Base-by-base conservation (phyloP, 768 basidiomycete species). In the Leccinum disarticulatum region DNA sequence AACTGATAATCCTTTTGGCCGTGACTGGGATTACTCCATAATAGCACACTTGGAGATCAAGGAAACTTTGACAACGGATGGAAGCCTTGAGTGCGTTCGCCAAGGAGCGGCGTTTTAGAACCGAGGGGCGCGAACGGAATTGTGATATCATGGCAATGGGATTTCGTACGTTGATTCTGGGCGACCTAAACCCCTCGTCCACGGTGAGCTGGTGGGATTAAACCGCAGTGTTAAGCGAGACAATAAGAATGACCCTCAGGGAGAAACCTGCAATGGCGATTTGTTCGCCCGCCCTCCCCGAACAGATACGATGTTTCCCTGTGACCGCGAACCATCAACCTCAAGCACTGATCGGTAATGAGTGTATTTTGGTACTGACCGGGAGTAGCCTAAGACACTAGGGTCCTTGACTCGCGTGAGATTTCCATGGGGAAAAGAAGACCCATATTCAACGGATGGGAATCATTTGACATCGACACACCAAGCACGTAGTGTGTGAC, bases 21-120 rank as follows among this genome's bases (percentile, higher is more conserved):
- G 48, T 25, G 25, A 31, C 10, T 17, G 19, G 9, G 5, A 10
- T 22, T 13, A n/a, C n/a, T 28, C 6, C n/a, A 11, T 7, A 35
- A 43, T 43, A 60, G 73, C 76, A 30, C 77, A 86, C 52, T 60
- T 89, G 22, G 79, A 76, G 46, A 75, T 72, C 25, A 81, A 83
- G 52, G 76, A 77, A 6, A 19, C 17, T n/a, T 43, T 10, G n/a
- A 43, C 9, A 43, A 35, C 6, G 2, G 13, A 35, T n/a, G 4
- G 41, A 43, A 43, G 43, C 43, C 43, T 19, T 19, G 2, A 43
- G 41, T 19, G 41, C 10, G 41, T 43, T 43, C 41, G n/a, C 41
- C n/a, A 43, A 43, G 28, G 36, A 51, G 25, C 63, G 63, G 61
- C 46, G 19, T 49, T 43, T 57, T 61, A 43, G n/a, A 30, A 54